Conservation (phyloP, 1,284 basidiomycete species). For the Microbotryum intermedium region DNA sequence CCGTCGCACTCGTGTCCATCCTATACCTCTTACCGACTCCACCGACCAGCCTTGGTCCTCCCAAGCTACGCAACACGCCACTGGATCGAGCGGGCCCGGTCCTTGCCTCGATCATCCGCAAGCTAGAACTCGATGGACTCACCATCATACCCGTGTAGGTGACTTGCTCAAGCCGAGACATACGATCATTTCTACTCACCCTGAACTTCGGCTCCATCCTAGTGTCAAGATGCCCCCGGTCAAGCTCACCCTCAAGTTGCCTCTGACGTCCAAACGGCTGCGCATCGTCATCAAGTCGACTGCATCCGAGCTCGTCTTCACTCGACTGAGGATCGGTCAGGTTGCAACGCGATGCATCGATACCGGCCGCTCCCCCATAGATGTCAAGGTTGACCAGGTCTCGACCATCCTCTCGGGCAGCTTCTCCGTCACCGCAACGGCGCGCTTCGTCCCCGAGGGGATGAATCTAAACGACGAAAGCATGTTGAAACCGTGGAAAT, state of each 20-base stretch:
- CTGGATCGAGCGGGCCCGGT: constrained; percentile 3
- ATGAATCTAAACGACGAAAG: neutral
- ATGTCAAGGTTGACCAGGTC: constrained; percentile 1
- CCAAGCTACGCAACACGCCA: neutral
- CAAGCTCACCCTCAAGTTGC: neutral
- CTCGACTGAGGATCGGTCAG: neutral
- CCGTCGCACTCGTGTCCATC: neutral
- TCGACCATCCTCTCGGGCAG: constrained; percentile 6
- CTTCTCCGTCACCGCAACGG: neutral
- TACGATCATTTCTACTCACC: neutral
- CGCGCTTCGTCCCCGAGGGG: neutral
- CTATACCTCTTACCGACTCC: neutral
- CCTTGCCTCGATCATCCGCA: constrained; percentile 2
- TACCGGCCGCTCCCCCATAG: constrained; percentile 2
- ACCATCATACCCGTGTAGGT: constrained; percentile 19
- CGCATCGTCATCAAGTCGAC: constrained; percentile 4
- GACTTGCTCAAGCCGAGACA: neutral
- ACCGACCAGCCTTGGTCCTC: neutral
- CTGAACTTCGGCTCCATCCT: neutral
- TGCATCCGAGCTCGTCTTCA: constrained; percentile 13
- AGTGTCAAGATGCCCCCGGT: constrained; percentile 16
- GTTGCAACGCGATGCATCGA: constrained; percentile 1
- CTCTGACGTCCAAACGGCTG: neutral
- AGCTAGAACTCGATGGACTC: constrained; percentile 13
- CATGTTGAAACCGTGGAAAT: neutral